Percentiles rank a stretch among this genome's conserved stretches.
Conservation (phyloP, 352 stramenopile species). For the Pythium oligandrum region DNA sequence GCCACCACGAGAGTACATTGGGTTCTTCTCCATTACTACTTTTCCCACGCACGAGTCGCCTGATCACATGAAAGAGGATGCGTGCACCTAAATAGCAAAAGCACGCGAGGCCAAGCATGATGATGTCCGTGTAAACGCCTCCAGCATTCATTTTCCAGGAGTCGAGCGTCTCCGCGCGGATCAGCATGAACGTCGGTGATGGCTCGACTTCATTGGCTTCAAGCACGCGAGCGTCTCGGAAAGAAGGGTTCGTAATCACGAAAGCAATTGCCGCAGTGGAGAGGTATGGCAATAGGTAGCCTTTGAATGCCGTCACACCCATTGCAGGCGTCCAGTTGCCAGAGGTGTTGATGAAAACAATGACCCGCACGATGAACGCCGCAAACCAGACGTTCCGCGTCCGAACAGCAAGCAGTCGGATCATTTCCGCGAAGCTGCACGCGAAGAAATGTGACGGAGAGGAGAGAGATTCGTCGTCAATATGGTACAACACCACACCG, state of each 20-base stretch:
- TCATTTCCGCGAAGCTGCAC: slow-evolving; percentile 9
- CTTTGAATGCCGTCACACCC: slow-evolving; percentile 17
- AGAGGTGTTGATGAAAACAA: slow-evolving; percentile 24
- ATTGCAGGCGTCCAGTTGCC: slow-evolving; percentile 18
- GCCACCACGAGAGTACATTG: slow-evolving; percentile 12
- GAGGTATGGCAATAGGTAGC: slow-evolving; percentile 17
- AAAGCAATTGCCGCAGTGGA: slow-evolving; percentile 15
- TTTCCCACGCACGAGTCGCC: slow-evolving; percentile 9
- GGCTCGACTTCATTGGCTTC: slow-evolving; percentile 25
- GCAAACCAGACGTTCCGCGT: slow-evolving; percentile 22
- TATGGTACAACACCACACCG: slow-evolving; percentile 20
- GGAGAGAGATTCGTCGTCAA: slow-evolving; percentile 8
- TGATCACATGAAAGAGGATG: slow-evolving; percentile 6
- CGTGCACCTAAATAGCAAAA: slow-evolving; percentile 8
- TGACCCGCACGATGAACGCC: slow-evolving; percentile 12
- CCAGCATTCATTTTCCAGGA: slow-evolving; percentile 28
- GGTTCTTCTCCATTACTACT: background rate
- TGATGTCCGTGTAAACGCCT: slow-evolving; percentile 21
- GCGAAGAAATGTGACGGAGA: slow-evolving; percentile 12
- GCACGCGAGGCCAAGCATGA: slow-evolving; percentile 13
- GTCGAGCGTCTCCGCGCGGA: slow-evolving; percentile 24
- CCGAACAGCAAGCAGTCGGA: slow-evolving; percentile 16
- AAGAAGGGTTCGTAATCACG: slow-evolving; percentile 11
- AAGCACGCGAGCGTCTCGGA: slow-evolving; percentile 20
- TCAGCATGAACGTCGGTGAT: slow-evolving; percentile 24